Conservation (phyloP, 2,329 filamentous ascomycete genomes). For the Fusarium protoensiforme region DNA sequence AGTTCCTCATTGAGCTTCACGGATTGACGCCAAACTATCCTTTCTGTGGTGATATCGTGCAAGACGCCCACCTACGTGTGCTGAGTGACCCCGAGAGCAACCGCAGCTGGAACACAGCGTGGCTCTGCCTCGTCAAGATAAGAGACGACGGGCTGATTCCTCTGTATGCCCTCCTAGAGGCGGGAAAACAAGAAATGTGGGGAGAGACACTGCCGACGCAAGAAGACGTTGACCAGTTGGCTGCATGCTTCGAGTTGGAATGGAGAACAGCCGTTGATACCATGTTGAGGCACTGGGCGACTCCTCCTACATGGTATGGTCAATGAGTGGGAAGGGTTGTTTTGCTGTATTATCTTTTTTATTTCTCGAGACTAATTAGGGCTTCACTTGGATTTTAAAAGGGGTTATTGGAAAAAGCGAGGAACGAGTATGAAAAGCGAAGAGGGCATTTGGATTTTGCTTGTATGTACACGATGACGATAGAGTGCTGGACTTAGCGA, state of each 20-base stretch:
- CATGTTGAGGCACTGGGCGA: conserved; percentile 76
- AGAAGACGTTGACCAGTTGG: conserved; percentile 68
- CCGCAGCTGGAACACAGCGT: conserved; percentile 81
- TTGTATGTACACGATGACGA: not conserved
- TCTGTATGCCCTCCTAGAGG: conserved; percentile 70
- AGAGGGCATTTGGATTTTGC: not conserved
- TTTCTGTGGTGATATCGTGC: conserved; percentile 72
- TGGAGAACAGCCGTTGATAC: conserved; percentile 73
- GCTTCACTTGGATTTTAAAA: not conserved
- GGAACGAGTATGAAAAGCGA: not conserved
- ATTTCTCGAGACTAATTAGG: not conserved
- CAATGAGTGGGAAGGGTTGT: not conserved
- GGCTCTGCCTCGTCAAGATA: conserved; percentile 76
- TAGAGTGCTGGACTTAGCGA: not conserved
- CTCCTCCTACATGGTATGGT: conserved; percentile 65
- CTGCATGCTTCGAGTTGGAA: conserved; percentile 71
- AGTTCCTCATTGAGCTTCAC: conserved; percentile 76
- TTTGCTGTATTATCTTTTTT: not conserved
- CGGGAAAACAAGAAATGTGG: conserved; percentile 76
- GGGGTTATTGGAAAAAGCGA: not conserved
- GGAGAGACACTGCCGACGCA: conserved; percentile 65
- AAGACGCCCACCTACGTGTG: conserved; percentile 74
- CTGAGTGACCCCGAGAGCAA: conserved; percentile 72
- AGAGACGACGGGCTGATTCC: conserved; percentile 70
- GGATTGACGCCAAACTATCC: conserved; percentile 75